phyloP scores from a whole-genome alignment of 305 asterid species.

The Fraxinus albicans region DNA sequence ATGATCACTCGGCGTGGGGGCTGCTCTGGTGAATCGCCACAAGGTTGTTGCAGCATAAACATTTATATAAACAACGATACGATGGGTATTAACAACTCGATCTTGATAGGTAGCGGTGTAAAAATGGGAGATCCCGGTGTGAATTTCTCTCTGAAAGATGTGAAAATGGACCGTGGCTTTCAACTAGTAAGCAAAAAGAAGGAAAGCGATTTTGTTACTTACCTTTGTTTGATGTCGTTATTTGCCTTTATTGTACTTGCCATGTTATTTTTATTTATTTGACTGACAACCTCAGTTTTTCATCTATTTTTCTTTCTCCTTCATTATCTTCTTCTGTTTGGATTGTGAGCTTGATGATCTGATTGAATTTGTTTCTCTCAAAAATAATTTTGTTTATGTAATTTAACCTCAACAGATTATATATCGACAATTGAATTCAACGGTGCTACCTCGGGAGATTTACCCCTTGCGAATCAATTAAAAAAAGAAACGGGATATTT shows the following conservation, averaged over 20 bases:
- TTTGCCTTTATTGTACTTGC: slow-evolving; percentile 19
- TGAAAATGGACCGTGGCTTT: slow-evolving; percentile 57
- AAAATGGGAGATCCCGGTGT: slow-evolving; percentile 73
- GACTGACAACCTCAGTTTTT: not conserved
- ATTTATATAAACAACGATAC: slow-evolving; percentile 67
- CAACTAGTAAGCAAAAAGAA: slow-evolving; percentile 32
- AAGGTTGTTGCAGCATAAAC: slow-evolving; percentile 34
- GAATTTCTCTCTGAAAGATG: slow-evolving; percentile 42
- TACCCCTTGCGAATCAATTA: no score
- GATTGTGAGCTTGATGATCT: not conserved
- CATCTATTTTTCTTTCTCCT: not conserved
- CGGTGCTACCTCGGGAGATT: no score
- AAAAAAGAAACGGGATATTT: no score
- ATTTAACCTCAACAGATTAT: not conserved
- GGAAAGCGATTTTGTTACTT: slow-evolving; percentile 26
- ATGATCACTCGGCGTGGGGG: slow-evolving; percentile 37
- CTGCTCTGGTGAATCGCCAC: slow-evolving; percentile 31
- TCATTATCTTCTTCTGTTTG: not conserved
- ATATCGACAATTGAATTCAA: no score
- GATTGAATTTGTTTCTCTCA: not conserved
- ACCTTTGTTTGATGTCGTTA: slow-evolving; percentile 25
- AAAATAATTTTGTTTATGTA: no score
- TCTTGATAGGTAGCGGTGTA: slow-evolving; percentile 63
- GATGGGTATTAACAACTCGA: slow-evolving; percentile 74
- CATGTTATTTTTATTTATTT: slow-evolving; percentile 30